phyloP scores from a whole-genome alignment of 495 filamentous ascomycete genomes.

The Sporormia fimetaria region DNA sequence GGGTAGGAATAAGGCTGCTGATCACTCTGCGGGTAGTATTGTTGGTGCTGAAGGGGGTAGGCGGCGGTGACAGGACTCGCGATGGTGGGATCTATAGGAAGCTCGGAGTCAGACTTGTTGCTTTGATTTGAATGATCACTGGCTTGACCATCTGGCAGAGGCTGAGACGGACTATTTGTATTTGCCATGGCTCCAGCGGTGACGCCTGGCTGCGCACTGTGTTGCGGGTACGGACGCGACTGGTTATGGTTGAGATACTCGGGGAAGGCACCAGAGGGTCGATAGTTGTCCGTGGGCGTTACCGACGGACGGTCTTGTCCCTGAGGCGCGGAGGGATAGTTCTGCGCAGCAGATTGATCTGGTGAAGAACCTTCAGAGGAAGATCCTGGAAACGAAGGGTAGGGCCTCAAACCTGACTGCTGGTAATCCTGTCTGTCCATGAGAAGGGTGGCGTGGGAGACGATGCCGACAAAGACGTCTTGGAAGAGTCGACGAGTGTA shows the following conservation, averaged over 20 bases:
- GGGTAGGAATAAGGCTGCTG: slow-evolving; percentile 82
- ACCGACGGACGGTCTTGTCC: slow-evolving; percentile 66
- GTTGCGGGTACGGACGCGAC: slow-evolving; percentile 44
- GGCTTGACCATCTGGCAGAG: slow-evolving; percentile 64
- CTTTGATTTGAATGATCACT: slow-evolving; percentile 54
- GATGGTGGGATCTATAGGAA: slow-evolving; percentile 98
- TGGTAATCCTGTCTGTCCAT: slow-evolving; percentile 94
- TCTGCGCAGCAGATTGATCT: slow-evolving; percentile 81
- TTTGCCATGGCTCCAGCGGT: slow-evolving; percentile 89
- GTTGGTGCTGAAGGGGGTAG: slow-evolving; percentile 81
- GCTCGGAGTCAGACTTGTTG: slow-evolving; percentile 84
- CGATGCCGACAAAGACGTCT: slow-evolving; percentile 17
- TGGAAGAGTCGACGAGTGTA: slow-evolving; percentile 21
- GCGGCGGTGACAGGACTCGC: no score
- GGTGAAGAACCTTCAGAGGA: slow-evolving; percentile 70
- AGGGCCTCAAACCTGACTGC: slow-evolving; percentile 96
- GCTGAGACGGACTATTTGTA: slow-evolving; percentile 91
- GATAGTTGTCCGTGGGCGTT: slow-evolving; percentile 80
- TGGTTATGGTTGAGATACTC: slow-evolving; percentile 69
- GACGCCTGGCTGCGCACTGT: slow-evolving; percentile 59
- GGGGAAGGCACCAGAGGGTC: slow-evolving; percentile 68
- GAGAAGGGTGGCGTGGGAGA: no score
- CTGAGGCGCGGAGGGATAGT: slow-evolving; percentile 49
- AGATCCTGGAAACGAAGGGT: slow-evolving; percentile 55
- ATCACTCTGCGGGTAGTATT: slow-evolving; percentile 67